Percentiles rank a stretch among this genome's conserved stretches.
phyloP scores from a whole-genome alignment of 768 basidiomycete genomes.

The Lyophyllum atratum region DNA sequence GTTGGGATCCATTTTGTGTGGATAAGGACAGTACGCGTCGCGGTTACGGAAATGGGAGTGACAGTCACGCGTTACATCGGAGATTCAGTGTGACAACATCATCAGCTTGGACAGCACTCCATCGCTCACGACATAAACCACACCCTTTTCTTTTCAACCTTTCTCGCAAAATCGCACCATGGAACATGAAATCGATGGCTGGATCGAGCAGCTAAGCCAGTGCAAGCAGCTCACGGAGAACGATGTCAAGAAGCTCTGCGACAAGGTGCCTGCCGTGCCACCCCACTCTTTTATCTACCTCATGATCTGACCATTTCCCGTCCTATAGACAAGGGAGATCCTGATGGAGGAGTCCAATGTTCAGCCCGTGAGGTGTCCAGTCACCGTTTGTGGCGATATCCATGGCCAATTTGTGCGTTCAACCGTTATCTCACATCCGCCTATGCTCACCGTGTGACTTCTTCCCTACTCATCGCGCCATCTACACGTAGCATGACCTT shows the following conservation, averaged over 20 bases:
- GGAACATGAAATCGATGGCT: constrained; percentile 88
- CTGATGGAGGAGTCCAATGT: constrained; percentile 99
- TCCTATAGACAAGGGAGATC: constrained; percentile 87
- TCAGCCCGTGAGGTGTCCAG: constrained; percentile 96
- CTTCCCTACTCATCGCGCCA: constrained; percentile 9
- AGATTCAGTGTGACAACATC: constrained; percentile 23
- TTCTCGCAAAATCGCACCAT: constrained; percentile 37
- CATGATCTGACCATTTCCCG: constrained; percentile 23
- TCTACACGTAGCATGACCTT: constrained; percentile 84
- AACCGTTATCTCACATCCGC: constrained; percentile 19
- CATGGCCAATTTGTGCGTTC: constrained; percentile 98
- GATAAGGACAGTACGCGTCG: constrained; percentile 28
- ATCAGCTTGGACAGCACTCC: constrained; percentile 35
- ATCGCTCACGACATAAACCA: constrained; percentile 33
- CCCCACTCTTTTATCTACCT: constrained; percentile 7
- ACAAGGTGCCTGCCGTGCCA: constrained; percentile 69
- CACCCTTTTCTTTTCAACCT: constrained; percentile 24
- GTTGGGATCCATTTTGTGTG: constrained; percentile 38
- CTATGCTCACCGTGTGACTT: constrained; percentile 10
- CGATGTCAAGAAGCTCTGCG: constrained; percentile 97
- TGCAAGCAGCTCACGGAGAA: constrained; percentile 96
- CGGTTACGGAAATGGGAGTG: constrained; percentile 31
- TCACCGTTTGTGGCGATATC: constrained; percentile 99
- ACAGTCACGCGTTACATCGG: constrained; percentile 34
- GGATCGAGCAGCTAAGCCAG: constrained; percentile 95